Evolutionary conservation across 1,284 basidiomycete species (phyloP), one percentile per base, ranked within the genome.

Genomic region (Fomitopsis betulina): DNA sequence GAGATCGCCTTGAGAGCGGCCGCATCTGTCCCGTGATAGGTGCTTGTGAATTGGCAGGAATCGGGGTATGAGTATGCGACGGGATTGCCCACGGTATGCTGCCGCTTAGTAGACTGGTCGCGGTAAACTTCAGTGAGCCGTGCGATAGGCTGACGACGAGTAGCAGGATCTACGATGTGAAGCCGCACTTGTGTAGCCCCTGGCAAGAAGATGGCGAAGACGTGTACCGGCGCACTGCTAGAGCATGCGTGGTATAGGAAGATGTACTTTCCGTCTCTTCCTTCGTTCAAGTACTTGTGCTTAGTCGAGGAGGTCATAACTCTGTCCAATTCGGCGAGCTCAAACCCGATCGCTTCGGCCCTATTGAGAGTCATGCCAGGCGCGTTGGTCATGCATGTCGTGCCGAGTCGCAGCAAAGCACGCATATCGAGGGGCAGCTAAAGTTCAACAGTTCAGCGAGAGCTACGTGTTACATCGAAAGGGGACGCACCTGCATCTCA

Each of bases 231-330:
- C 7, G 88, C 85, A 55, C 81, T 87, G 39, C 84, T 80, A 12
- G 93, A 83, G 60, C 78, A 89, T 47, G 87, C 87, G 60, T 99
- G 96, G 71, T 94, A 98, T n/a, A 99, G 80, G 75, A 97, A 92
- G 58, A 96, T 80, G 72, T 93, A 92, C 64, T 92, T 92, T 43
- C 88, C 78, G n/a, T 79, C 80, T 61, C 77, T 79, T 2, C 91
- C 93, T 53, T 84, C 81, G 60, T 89, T 81, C 27, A 98, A 83
- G 70, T 98, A 99, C 38, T 77, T 78, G 58, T 86, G 83, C 45
- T 85, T 82, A 38, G 85, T 80, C 25, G 86, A 78, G 2, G 83
- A 81, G 7, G 81, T 69, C 1, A 73, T 77, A 0, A 87, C 80
- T 30, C 82, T 81, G 64, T 90, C 87, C 5, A 99, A 80, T 65